Evolutionary conservation across 116 monocot species (phyloP).

Genomic region (Dioscorea cayenensis): DNA sequence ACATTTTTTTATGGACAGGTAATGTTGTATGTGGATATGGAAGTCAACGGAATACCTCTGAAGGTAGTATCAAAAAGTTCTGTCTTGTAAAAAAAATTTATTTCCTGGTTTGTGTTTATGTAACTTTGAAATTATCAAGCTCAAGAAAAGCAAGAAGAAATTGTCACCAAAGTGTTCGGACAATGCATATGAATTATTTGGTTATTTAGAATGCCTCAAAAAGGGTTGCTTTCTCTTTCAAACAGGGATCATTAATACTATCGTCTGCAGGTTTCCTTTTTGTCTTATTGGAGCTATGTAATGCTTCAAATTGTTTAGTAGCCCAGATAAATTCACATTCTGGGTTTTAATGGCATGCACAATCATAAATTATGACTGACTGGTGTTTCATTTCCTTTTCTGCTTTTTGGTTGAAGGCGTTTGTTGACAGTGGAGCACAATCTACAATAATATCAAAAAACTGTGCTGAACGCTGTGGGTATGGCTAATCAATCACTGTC

Average conservation of each 20-base stretch:
- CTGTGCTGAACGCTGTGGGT: conserved; percentile 98
- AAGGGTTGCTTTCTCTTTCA: too few species aligned
- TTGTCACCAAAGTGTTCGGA: too few species aligned
- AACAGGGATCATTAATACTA: too few species aligned
- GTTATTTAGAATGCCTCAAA: too few species aligned
- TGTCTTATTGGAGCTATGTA: not conserved
- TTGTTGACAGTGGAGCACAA: conserved; percentile 98
- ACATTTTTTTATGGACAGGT: conserved; percentile 37
- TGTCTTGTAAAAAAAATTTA: not conserved
- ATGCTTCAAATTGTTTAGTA: too few species aligned
- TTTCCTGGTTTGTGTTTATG: not conserved
- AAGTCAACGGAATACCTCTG: conserved; percentile 95
- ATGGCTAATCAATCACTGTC: conserved; percentile 7
- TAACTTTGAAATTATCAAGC: too few species aligned
- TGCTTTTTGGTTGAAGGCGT: conserved; percentile 53
- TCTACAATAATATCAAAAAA: conserved; percentile 96
- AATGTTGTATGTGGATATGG: conserved; percentile 99
- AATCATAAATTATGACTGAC: not conserved
- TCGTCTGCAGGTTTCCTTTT: too few species aligned
- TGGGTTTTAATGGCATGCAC: not conserved
- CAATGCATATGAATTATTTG: too few species aligned
- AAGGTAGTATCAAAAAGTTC: conserved; percentile 48
- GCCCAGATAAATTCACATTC: not conserved
- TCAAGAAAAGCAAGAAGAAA: too few species aligned
- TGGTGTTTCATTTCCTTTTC: not conserved